Evolutionary conservation across 768 basidiomycete species (phyloP).

Genomic region (Boletus subcaerulescens): DNA sequence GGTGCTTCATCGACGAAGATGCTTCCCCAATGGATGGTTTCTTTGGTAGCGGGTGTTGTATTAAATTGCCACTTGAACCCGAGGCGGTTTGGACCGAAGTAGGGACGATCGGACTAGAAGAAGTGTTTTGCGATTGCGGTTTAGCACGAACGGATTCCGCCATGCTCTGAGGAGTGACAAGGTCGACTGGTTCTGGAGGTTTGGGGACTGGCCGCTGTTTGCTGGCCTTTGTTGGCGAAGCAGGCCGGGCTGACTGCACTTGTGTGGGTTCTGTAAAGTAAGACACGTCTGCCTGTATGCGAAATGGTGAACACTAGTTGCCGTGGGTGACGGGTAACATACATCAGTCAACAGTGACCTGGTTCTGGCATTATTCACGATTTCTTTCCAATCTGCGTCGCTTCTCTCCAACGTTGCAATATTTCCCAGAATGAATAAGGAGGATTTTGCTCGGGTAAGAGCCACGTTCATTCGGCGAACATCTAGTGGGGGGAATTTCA

Average conservation of each 20-base stretch:
- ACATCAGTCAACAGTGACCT: slow-evolving; percentile 67
- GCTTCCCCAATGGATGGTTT: slow-evolving; percentile 17
- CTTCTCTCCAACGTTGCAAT: slow-evolving; percentile 86
- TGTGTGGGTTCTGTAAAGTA: slow-evolving; percentile 38
- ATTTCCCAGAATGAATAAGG: slow-evolving; percentile 91
- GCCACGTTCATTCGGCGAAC: slow-evolving; percentile 97
- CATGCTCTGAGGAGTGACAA: slow-evolving; percentile 39
- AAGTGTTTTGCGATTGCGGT: slow-evolving; percentile 13
- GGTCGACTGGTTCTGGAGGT: slow-evolving; percentile 29
- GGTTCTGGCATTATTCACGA: slow-evolving; percentile 71
- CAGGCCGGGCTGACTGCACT: slow-evolving; percentile 13
- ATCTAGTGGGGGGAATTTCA: slow-evolving; percentile 40
- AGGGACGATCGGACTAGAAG: neutral
- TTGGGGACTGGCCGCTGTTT: slow-evolving; percentile 21
- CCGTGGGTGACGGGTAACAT: slow-evolving; percentile 1
- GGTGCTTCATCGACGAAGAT: slow-evolving; percentile 12
- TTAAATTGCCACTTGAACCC: slow-evolving; percentile 6
- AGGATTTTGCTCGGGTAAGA: slow-evolving; percentile 92
- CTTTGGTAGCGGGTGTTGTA: slow-evolving; percentile 17
- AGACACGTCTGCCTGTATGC: slow-evolving; percentile 30
- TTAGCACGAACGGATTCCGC: slow-evolving; percentile 29
- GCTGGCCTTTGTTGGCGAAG: slow-evolving; percentile 19
- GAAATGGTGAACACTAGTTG: neutral
- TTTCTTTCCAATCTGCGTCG: slow-evolving; percentile 73
- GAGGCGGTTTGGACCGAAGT: neutral